These are phyloP conservation scores for Scorias spongiosa DNA, from an alignment of 2,329 filamentous ascomycete species.

Conservation along the genomic window DNA sequence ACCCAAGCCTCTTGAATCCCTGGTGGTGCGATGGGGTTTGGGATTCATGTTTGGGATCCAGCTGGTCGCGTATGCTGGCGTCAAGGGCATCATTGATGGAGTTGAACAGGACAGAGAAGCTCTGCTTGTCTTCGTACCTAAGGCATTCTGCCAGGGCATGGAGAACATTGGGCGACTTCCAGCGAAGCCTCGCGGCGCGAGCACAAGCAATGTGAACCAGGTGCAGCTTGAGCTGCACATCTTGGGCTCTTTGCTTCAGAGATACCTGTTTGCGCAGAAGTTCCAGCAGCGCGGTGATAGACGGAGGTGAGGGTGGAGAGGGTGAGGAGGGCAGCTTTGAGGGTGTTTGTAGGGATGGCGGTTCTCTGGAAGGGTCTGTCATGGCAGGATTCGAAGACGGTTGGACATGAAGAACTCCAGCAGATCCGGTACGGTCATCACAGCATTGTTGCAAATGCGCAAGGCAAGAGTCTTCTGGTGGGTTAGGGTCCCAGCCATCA, in stretches of 20 bases:
- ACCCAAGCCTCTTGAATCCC: slow-evolving; percentile 27
- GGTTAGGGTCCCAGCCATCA: no score
- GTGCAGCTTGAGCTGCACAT: slow-evolving; percentile 58
- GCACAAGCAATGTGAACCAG: slow-evolving; percentile 60
- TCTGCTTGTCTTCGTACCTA: slow-evolving; percentile 62
- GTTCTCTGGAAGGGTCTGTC: neutral
- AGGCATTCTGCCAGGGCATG: slow-evolving; percentile 65
- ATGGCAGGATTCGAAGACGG: neutral
- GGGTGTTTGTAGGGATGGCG: no score
- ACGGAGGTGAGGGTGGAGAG: neutral
- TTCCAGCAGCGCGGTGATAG: slow-evolving; percentile 59
- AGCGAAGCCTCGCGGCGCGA: slow-evolving; percentile 56
- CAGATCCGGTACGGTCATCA: no score
- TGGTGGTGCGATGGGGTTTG: neutral
- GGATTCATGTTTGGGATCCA: neutral
- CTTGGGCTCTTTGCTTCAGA: slow-evolving; percentile 64
- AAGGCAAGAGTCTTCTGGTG: no score
- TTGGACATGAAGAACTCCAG: no score
- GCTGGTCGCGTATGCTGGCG: slow-evolving; percentile 21
- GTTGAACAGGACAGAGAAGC: slow-evolving; percentile 59
- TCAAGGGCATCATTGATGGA: slow-evolving; percentile 60
- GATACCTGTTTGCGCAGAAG: slow-evolving; percentile 64
- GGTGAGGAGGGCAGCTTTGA: no score
- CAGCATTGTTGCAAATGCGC: no score
- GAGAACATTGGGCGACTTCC: slow-evolving; percentile 59